Base-by-base conservation (phyloP, 169 alveolate genomes). In the Babesia ovata region DNA sequence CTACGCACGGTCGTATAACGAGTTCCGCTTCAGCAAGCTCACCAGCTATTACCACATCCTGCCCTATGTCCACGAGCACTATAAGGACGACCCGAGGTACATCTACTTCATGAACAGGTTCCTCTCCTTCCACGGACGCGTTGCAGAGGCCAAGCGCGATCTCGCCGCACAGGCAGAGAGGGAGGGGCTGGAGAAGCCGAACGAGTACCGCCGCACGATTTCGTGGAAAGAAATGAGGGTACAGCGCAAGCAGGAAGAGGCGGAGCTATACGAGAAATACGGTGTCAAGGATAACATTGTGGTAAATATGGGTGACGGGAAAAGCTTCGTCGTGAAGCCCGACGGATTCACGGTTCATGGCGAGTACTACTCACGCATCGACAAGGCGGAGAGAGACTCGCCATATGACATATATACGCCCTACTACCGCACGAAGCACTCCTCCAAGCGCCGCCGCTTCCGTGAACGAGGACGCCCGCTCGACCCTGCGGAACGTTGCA, bases 381-480 rank as follows among this genome's bases (percentile, higher is more conserved):
- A 81, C 77, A 89, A 89, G 67, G 73, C 79, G 71, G 84, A 86
- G 42, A 66, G 86, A 26, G 72, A 86, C n/a, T 62, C 91, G 24
- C 91, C 93, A 7, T 89, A 89, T 59, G 92, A 89, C 65, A 71
- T 89, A 14, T 85, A 75, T 42, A 70, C 82, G 53, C 93, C 92
- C 19, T 89, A 75, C 71, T 82, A 75, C 60, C 78, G 88, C 36
- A 76, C 93, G 21, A 49, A 71, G 60, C 61, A 83, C 72, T 85
- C 93, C 13, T 89, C 93, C 14, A 71, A 77, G 63, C 50, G 93
- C 58, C 77, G 93, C 45, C 72, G 92, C 42, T 86, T 65, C 60
- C 78, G 91, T 36, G 91, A 85, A 60, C 67, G 88, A 56, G 88
- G 78, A 24, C 84, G 79, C n/a, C 91, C 91, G 48, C 81, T 85